Base-by-base conservation (phyloP, 805 yeast genomes). In the Jamesozyma gamospora region DNA sequence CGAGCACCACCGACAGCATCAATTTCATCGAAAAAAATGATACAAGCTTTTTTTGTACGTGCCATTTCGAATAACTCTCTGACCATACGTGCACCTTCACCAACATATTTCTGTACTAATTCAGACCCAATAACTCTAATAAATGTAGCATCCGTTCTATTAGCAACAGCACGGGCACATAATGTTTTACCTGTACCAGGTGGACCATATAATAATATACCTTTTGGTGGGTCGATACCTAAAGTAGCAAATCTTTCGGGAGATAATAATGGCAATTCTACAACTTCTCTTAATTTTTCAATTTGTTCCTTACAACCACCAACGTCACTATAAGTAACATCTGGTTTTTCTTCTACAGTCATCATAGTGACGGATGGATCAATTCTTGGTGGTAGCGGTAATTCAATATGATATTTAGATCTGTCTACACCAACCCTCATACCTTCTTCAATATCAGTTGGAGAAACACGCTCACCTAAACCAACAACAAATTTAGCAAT, bases 1-100 rank as follows among this genome's bases (percentile, higher is more conserved):
- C 99, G 80, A n/a, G 97, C 97, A 32, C 98, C 98, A 50, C 99
- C 99, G 62, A 92, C 86, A 29, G 99, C 98, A 68, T 92, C 99
- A 50, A 92, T 81, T 70, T 92, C 99, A 66, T 92, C 99, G 56
- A 92, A 92, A 66, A 92, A 92, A 41, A 92, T 90, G 57, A 92
- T 92, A 66, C 97, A 90, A 2, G 98, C 97, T 59, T 90, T 88
- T 65, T 92, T 92, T 28, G 97, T 83, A 61, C 98, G 81, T 2
- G 99, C 99, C 97, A 92, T 88, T 62, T 92, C 98, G 55, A 92
- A 92, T 56, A 92, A 73, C 66, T 92, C 99, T 65, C 99, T 78
- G 40, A 92, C 97, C 98, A 92, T 92, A 60, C 98, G 78, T 4
- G 98, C 98, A 68, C 99, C 99, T 68, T 92, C 99, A 60, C 99